Conservation (phyloP, 495 filamentous ascomycete species). For the Hypomontagnella monticulosa region DNA sequence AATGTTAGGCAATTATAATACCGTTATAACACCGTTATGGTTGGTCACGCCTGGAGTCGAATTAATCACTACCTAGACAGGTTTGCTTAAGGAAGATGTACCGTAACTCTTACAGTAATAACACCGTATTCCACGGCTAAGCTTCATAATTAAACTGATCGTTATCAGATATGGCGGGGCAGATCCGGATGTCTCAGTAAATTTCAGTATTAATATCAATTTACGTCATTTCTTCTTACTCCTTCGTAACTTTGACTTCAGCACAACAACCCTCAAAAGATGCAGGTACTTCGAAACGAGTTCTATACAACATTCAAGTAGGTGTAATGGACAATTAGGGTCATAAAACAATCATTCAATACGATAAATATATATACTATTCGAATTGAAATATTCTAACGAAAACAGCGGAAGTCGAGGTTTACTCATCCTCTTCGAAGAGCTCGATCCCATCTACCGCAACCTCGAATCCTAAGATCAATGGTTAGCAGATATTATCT, state of each 20-base stretch:
- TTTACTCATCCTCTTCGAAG: slow-evolving; percentile 44
- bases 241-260: too few species aligned
- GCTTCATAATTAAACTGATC: too few species aligned
- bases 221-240: not conserved
- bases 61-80: too few species aligned
- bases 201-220: not conserved
- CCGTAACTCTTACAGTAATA: too few species aligned
- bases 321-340: not conserved
- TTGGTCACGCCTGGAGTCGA: too few species aligned
- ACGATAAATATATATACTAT: not conserved
- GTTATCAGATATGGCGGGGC: too few species aligned
- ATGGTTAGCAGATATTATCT: slow-evolving; percentile 17
- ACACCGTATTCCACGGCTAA: too few species aligned
- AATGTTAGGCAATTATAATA: not conserved
- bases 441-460: slow-evolving; percentile 47
- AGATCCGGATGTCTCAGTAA: too few species aligned
- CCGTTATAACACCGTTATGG: too few species aligned
- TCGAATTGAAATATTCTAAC: not conserved
- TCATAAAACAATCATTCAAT: not conserved
- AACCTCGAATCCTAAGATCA: slow-evolving; percentile 42
- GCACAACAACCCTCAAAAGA: too few species aligned
- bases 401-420: not conserved
- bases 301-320: not conserved
- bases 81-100: too few species aligned
- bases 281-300: too few species aligned